phyloP scores from a whole-genome alignment of 1,284 basidiomycete genomes.

The Ustilago sp. region DNA sequence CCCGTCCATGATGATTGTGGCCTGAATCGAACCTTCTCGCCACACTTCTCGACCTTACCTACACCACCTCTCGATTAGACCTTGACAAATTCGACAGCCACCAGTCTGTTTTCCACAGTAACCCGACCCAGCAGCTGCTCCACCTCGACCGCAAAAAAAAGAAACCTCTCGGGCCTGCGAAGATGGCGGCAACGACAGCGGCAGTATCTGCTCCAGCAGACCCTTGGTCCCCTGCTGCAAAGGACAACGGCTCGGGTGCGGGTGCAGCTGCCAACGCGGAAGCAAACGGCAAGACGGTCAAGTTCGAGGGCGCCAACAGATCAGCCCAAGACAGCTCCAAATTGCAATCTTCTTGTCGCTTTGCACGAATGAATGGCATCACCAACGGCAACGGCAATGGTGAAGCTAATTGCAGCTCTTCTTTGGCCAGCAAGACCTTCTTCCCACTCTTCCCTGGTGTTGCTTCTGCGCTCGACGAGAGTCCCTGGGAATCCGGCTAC shows the following conservation, averaged over 20 bases:
- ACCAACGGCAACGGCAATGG: slow-evolving; percentile 13
- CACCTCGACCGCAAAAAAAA: not conserved
- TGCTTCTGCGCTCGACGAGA: slow-evolving; percentile 36
- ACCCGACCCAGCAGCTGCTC: not conserved
- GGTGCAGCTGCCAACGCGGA: slow-evolving; percentile 23
- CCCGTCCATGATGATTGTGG: not conserved
- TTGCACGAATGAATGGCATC: slow-evolving; percentile 39
- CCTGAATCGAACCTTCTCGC: not conserved
- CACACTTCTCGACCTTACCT: not conserved
- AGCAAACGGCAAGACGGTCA: slow-evolving; percentile 6
- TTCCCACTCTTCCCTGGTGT: slow-evolving; percentile 42
- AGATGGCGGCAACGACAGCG: slow-evolving; percentile 22
- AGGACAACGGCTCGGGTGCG: slow-evolving; percentile 3
- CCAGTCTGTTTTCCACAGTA: not conserved
- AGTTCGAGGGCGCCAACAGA: slow-evolving; percentile 6
- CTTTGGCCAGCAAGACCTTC: slow-evolving; percentile 23
- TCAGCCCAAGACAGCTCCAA: slow-evolving; percentile 15
- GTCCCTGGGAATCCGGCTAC: slow-evolving; percentile 47
- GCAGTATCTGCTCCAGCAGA: not conserved
- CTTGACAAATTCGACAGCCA: not conserved
- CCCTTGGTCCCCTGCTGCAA: slow-evolving; percentile 28
- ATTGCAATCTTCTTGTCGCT: slow-evolving; percentile 37
- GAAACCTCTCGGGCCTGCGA: not conserved
- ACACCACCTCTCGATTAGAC: not conserved
- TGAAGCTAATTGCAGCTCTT: not conserved